Conservation (phyloP, 2,329 filamentous ascomycete species). For the Fusarium sp. region DNA sequence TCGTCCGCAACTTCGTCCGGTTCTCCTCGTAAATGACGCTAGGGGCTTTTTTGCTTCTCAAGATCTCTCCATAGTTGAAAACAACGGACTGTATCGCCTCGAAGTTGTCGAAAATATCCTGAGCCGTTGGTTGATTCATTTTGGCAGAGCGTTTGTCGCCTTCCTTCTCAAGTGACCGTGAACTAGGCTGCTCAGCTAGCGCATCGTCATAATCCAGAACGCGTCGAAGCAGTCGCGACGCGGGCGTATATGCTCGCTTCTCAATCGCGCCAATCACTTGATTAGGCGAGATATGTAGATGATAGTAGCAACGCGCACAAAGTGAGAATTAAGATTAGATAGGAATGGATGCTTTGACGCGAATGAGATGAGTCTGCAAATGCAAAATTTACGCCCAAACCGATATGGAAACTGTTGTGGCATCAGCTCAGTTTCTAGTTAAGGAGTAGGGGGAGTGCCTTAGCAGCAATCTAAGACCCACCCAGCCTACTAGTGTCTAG, state of each 20-base stretch:
- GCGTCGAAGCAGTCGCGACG: background rate
- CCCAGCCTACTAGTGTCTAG: background rate
- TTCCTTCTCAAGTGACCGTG: background rate
- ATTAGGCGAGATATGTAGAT: background rate
- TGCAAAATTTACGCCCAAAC: background rate
- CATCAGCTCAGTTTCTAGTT: background rate
- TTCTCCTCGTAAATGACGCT: background rate
- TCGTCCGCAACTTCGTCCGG: background rate
- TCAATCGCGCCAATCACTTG: background rate
- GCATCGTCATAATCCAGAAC: background rate
- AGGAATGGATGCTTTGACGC: background rate
- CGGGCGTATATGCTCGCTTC: background rate
- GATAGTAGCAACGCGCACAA: background rate
- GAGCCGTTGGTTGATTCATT: slow-evolving; percentile 4
- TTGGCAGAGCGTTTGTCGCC: background rate
- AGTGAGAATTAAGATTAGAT: background rate
- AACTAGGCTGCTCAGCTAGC: background rate
- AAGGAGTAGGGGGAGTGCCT: background rate
- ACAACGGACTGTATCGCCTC: slow-evolving; percentile 10
- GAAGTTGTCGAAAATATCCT: slow-evolving; percentile 2
- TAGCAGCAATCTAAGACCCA: background rate
- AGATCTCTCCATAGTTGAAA: background rate
- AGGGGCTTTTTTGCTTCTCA: background rate
- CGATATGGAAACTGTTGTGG: background rate
- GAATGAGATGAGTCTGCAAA: background rate